These are phyloP conservation scores for Quercus glauca DNA, from an alignment of 306 rosid genomes.

Conservation along the genomic window DNA sequence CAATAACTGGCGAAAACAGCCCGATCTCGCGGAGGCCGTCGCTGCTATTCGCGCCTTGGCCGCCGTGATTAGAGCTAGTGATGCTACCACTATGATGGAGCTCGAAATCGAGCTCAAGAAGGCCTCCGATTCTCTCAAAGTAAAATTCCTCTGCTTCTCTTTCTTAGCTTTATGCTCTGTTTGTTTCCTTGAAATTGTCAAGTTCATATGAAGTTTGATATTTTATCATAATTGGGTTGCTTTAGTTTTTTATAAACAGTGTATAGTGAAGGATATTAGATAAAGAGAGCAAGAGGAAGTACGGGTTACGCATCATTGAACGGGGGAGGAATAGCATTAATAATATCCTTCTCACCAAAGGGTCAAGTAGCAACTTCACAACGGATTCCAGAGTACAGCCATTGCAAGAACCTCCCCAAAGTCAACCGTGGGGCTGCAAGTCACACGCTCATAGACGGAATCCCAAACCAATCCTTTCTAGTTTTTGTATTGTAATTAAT, in stretches of 20 bases:
- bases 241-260: too few species aligned
- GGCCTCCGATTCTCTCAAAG: conserved; percentile 93
- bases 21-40: conserved; percentile 95
- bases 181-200: neutral
- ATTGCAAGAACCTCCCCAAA: too few species aligned
- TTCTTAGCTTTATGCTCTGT: neutral
- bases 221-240: too few species aligned
- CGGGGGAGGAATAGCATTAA: too few species aligned
- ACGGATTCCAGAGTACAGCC: too few species aligned
- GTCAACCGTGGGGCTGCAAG: too few species aligned
- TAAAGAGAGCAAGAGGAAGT: neutral
- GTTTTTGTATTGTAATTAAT: too few species aligned
- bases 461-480: too few species aligned
- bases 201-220: neutral
- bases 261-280: neutral
- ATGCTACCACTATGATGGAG: conserved; percentile 93
- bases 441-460: too few species aligned
- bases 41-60: conserved; percentile 96
- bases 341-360: too few species aligned
- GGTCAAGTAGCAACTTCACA: too few species aligned
- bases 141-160: conserved; percentile 11
- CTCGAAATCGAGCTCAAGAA: conserved; percentile 86
- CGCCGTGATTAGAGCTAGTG: conserved; percentile 65
- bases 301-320: too few species aligned
- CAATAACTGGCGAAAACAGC: conserved; percentile 82